Percentiles rank a stretch among this genome's conserved stretches.
phyloP scores from a whole-genome alignment of 305 asterid species.

The Fraxinus nigra region DNA sequence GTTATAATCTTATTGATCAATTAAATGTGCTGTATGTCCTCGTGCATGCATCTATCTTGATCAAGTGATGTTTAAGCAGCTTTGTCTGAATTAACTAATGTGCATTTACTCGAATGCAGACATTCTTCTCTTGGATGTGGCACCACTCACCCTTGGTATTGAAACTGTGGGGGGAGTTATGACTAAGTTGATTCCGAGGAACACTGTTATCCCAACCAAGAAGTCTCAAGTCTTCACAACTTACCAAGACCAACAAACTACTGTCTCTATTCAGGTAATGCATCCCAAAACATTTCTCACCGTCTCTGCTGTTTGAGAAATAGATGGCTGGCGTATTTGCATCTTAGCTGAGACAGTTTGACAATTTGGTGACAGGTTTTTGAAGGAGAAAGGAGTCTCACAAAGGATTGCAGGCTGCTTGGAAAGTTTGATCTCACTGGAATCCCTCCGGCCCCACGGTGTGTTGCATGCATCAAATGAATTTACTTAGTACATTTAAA shows the following conservation, averaged over 20 bases:
- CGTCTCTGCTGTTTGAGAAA: not conserved
- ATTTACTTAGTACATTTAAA: not conserved
- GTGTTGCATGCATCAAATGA: not conserved
- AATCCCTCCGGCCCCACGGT: slow-evolving; percentile 97
- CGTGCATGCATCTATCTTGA: not conserved
- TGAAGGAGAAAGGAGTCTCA: slow-evolving; percentile 92
- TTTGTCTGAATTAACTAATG: not conserved
- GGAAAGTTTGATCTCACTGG: slow-evolving; percentile 89
- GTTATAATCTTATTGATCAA: not conserved
- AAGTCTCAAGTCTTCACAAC: slow-evolving; percentile 57
- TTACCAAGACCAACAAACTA: slow-evolving; percentile 22
- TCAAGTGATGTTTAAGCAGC: not conserved
- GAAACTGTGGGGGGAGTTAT: slow-evolving; percentile 22
- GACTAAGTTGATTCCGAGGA: slow-evolving; percentile 21
- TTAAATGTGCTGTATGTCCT: not conserved
- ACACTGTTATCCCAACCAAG: slow-evolving; percentile 54
- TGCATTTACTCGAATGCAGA: slow-evolving; percentile 24
- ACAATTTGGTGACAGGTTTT: slow-evolving; percentile 47
- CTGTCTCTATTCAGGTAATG: slow-evolving; percentile 24
- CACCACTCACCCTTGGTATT: slow-evolving; percentile 45
- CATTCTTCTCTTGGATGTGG: slow-evolving; percentile 52
- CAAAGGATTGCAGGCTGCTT: slow-evolving; percentile 85
- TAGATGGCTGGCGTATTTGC: not conserved
- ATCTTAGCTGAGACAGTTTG: not conserved
- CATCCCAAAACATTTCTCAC: not conserved